phyloP scores from a whole-genome alignment of 164 flowering plant species.

The Umbellularia californica region DNA sequence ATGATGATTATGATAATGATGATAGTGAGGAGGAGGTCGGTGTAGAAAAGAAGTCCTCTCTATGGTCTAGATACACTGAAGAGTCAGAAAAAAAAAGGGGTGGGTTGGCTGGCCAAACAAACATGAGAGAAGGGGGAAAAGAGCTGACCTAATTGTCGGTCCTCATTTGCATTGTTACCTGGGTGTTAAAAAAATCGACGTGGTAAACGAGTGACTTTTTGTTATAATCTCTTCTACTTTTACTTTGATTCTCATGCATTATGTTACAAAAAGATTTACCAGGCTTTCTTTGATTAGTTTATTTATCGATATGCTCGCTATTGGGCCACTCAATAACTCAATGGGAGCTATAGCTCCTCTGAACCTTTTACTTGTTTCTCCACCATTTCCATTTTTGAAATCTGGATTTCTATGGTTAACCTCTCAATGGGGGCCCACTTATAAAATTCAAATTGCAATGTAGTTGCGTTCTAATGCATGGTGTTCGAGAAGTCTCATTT shows the following conservation, averaged over 20 bases:
- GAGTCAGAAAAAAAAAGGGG: too few relatives aligned
- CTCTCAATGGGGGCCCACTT: neutral
- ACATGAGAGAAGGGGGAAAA: neutral
- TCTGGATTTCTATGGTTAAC: too few relatives aligned
- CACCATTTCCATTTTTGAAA: too few relatives aligned
- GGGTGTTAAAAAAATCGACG: neutral
- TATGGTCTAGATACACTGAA: too few relatives aligned
- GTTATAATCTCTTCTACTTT: too few relatives aligned
- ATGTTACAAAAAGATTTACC: neutral
- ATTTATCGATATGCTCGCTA: slow-evolving; percentile 14
- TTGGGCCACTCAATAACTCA: slow-evolving; percentile 51
- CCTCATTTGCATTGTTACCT: neutral
- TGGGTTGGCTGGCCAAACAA: too few relatives aligned
- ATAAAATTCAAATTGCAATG: neutral
- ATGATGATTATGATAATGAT: too few relatives aligned
- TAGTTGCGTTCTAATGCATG: too few relatives aligned
- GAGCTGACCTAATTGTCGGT: neutral
- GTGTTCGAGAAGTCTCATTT: too few relatives aligned
- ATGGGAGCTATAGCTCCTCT: slow-evolving; percentile 49
- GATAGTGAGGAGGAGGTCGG: too few relatives aligned
- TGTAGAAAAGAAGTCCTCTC: too few relatives aligned
- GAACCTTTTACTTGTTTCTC: slow-evolving; percentile 20
- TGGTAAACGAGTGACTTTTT: neutral
- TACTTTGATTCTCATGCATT: too few relatives aligned
- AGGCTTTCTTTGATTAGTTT: neutral